Conservation (phyloP, 305 asterid genomes). For the Fraxinus dipetala region DNA sequence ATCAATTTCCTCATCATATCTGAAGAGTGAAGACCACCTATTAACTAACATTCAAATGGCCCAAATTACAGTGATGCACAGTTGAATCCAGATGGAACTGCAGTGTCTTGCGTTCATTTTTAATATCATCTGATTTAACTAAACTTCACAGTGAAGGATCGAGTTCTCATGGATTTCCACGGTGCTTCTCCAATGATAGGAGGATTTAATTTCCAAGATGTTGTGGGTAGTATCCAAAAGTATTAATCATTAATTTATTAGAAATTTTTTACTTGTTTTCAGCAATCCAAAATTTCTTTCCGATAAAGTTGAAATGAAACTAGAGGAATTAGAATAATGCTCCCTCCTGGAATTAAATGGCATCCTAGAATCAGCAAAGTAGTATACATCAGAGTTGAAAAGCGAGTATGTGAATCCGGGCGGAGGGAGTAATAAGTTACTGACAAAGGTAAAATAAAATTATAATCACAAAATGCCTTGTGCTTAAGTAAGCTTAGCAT, state of each 20-base stretch:
- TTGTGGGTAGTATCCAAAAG: neutral
- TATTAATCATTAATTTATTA: neutral
- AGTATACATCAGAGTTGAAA: neutral
- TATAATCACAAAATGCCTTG: neutral
- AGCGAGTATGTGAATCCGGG: neutral
- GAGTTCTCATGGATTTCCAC: neutral
- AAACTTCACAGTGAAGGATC: neutral
- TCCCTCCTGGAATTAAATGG: neutral
- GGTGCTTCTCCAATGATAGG: neutral
- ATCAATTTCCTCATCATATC: neutral
- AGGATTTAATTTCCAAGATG: neutral
- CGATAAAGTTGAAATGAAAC: neutral
- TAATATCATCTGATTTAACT: neutral
- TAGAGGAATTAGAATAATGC: neutral
- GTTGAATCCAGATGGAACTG: neutral
- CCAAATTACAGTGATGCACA: neutral
- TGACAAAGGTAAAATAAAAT: neutral
- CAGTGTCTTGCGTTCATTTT: neutral
- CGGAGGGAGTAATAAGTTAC: neutral
- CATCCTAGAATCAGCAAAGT: neutral
- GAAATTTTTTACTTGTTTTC: neutral
- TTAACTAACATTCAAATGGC: constrained; percentile 1
- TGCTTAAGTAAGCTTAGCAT: constrained; percentile 4
- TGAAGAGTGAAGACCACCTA: neutral
- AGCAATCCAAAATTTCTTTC: neutral